Conservation (phyloP, 208 protist genomes). For the Leishmania lainsoni region DNA sequence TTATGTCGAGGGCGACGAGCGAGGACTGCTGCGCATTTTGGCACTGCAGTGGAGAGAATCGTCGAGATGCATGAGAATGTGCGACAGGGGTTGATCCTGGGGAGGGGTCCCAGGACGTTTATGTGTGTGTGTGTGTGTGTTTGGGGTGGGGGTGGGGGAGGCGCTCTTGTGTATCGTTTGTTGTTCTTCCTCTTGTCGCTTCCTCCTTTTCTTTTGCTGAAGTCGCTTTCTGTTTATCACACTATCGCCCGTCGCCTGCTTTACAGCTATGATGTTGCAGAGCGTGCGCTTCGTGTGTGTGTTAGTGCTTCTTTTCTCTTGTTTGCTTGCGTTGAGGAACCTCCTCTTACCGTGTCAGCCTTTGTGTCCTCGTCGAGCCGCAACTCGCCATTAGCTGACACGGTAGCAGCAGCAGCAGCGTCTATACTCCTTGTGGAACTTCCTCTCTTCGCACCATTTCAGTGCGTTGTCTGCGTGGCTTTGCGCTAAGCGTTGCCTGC, state of each 20-base stretch:
- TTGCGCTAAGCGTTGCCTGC: not conserved
- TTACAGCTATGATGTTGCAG: not conserved
- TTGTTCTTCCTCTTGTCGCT: not conserved
- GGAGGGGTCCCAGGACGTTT: not conserved
- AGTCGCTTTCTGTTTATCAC: not conserved
- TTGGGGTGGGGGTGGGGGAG: not conserved
- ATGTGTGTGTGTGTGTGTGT: too few species aligned
- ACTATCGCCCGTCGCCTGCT: not conserved
- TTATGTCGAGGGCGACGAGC: not conserved
- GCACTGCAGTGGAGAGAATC: not conserved
- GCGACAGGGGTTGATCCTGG: too few species aligned
- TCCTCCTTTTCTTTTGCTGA: slow-evolving; percentile 6
- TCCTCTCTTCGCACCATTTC: not conserved
- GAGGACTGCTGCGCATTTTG: not conserved
- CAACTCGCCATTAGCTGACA: not conserved
- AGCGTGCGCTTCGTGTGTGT: not conserved
- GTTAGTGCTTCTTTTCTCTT: too few species aligned
- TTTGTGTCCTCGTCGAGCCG: not conserved
- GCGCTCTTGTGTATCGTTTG: not conserved
- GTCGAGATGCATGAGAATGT: not conserved
- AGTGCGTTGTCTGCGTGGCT: not conserved
- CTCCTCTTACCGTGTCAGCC: not conserved
- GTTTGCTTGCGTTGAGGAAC: not conserved
- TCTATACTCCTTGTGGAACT: not conserved
- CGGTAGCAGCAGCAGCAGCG: not conserved